Percentiles rank a stretch among this genome's conserved stretches.
Evolutionary conservation across 768 basidiomycete genomes (phyloP).

Genomic region (Boletus vinaceobasis): DNA sequence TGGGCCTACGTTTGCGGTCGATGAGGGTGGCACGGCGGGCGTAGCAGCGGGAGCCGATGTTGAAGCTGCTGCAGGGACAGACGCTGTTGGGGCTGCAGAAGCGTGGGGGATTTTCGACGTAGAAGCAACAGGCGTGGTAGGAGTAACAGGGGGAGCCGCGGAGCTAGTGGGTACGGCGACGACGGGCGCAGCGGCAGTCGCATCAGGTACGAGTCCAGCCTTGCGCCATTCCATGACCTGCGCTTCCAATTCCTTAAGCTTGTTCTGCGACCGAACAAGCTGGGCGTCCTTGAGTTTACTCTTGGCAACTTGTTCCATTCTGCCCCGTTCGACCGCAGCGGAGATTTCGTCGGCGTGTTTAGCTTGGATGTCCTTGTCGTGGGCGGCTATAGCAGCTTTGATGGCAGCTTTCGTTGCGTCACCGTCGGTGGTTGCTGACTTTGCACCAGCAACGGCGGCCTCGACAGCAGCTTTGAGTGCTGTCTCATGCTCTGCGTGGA

Average conservation of each 20-base stretch:
- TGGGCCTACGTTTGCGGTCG: conserved; percentile 27
- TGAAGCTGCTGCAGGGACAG: conserved; percentile 15
- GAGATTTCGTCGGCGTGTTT: conserved; percentile 55
- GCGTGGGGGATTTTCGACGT: conserved; percentile 11
- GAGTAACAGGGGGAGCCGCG: conserved; percentile 20
- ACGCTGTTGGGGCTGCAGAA: conserved; percentile 13
- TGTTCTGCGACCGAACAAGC: conserved; percentile 55
- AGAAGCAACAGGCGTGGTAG: conserved; percentile 29
- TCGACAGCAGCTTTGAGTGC: conserved; percentile 54
- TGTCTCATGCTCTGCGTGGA: conserved; percentile 54
- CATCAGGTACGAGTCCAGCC: conserved; percentile 44
- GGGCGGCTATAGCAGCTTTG: conserved; percentile 45
- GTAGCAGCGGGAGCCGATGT: conserved; percentile 14
- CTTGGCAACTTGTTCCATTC: conserved; percentile 60
- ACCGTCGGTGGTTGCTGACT: conserved; percentile 33
- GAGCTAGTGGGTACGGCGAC: conserved; percentile 10
- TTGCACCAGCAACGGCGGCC: conserved; percentile 40
- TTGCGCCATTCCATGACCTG: conserved; percentile 58
- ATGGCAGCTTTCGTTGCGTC: conserved; percentile 44
- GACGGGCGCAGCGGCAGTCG: conserved; percentile 26
- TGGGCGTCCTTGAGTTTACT: conserved; percentile 69
- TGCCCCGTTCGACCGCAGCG: conserved; percentile 65
- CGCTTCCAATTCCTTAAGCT: conserved; percentile 66
- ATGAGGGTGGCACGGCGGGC: conserved; percentile 18
- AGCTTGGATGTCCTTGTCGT: conserved; percentile 45